Evolutionary conservation across 2,329 filamentous ascomycete species (phyloP), one percentile per base, ranked within the genome.

Genomic region (Talaromyces islandicus): DNA sequence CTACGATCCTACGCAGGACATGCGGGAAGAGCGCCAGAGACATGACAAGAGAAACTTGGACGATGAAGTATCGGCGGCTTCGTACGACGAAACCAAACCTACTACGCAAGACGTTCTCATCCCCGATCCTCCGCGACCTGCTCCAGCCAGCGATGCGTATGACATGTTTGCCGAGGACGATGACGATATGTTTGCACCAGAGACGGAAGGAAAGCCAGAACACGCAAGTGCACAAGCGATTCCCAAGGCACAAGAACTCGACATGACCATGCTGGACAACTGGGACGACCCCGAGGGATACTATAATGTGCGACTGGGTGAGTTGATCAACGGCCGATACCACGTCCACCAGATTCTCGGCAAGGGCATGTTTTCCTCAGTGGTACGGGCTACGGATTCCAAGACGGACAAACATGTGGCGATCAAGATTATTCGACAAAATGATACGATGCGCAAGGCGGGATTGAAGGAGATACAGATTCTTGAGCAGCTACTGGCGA

Each of bases 341-440:
- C 90, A 94, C 71, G 86, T 99, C 32, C 89, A 93, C 72, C 86
- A 92, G 61, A 88, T 88, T 57, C 82, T 99, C 24, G 94, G 94
- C 64, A 92, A 91, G 75, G 94, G 94, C 68, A 96, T 97, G 83
- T 99, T 97, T 73, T 96, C 94, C 0, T 92, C 91, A 9, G 94
- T 99, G n/a, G 91, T 94, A 57, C 87, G 91, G 64, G 94, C 94
- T 24, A 83, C 85, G 64, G 92, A 97, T 74, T 84, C 88, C 24
- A 86, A 85, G 54, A 90, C 83, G 60, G 88, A 87, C 69, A 84
- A 85, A 67, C 74, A 89, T n/a, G 92, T 97, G 32, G 94, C 94
- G 25, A 90, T 99, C 81, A 99, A 99, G 78, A 94, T 99, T 68
- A 96, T 97, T 75, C 90, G 94, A 64, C 95, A 95, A 75, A 97